A percentile compares a stretch with the other conserved stretches of the same genome.
Evolutionary conservation across 257 asterid genomes (phyloP).

Genomic region (Solanum pennellii): DNA sequence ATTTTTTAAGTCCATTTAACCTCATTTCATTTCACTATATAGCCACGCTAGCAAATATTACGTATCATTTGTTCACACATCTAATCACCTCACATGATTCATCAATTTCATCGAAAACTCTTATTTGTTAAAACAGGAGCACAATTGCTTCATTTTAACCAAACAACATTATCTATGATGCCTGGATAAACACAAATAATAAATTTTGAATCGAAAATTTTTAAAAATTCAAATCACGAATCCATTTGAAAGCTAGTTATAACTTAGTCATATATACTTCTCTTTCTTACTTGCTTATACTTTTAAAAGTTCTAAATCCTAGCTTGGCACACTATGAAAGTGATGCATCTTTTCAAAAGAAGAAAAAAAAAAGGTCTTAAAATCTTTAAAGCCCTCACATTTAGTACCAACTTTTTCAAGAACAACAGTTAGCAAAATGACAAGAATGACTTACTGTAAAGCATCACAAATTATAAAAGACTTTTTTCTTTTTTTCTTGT

Average conservation of each 20-base stretch:
- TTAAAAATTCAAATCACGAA: not conserved
- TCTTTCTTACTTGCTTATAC: not conserved
- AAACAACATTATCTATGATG: not conserved
- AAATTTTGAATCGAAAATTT: not conserved
- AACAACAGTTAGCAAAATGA: not conserved
- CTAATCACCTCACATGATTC: not conserved
- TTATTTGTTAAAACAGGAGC: not conserved
- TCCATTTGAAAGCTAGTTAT: not conserved
- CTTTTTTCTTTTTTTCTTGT: not conserved
- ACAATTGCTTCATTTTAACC: not conserved
- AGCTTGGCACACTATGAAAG: not conserved
- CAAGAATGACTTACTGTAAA: not conserved
- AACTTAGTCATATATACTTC: not conserved
- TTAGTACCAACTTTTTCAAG: not conserved
- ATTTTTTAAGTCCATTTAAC: not conserved
- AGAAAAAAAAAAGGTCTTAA: not conserved
- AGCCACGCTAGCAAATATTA: not conserved
- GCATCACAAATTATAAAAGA: not conserved
- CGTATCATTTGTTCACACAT: not conserved
- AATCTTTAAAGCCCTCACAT: not conserved
- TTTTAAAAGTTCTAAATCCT: not conserved
- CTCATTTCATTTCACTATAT: not conserved
- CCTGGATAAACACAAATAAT: not conserved
- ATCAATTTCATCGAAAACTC: not conserved
- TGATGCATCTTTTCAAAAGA: not conserved